Evolutionary conservation across 768 basidiomycete species (phyloP).

Genomic region (Tulasnella sp.): DNA sequence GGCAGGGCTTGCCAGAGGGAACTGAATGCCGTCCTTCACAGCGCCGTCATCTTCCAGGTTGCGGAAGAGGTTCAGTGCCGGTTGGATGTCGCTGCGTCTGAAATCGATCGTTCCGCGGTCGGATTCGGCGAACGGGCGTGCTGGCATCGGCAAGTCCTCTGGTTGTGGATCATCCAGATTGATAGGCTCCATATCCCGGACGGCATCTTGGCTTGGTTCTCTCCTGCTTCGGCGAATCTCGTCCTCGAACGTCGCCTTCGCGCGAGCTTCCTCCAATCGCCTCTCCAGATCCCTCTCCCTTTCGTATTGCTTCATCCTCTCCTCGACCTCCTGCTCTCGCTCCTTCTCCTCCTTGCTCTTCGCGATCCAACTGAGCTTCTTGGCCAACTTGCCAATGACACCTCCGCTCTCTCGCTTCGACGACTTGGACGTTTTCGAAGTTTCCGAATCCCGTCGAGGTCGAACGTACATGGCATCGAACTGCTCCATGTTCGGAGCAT

Average conservation of each 20-base stretch:
- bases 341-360: constrained; percentile 5
- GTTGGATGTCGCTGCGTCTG: neutral
- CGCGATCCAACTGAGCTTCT: constrained; percentile 13
- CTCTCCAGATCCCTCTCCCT: constrained; percentile 8
- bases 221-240: neutral
- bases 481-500: neutral
- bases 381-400: constrained; percentile 2
- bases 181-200: neutral
- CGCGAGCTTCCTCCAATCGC: constrained; percentile 1
- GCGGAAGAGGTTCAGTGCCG: neutral
- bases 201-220: neutral
- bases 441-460: neutral
- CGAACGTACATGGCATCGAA: neutral
- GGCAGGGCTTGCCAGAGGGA: neutral
- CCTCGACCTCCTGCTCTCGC: constrained; percentile 8
- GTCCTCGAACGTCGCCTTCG: neutral
- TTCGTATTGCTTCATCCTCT: constrained; percentile 2
- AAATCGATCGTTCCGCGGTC: neutral
- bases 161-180: neutral
- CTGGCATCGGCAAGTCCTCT: neutral
- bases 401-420: neutral
- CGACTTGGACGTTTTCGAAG: neutral
- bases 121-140: neutral
- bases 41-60: neutral
- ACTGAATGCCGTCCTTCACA: neutral